Evolutionary conservation across 371 early-diverging fungal genomes (phyloP).

Genomic region (Zychaea mexicana): DNA sequence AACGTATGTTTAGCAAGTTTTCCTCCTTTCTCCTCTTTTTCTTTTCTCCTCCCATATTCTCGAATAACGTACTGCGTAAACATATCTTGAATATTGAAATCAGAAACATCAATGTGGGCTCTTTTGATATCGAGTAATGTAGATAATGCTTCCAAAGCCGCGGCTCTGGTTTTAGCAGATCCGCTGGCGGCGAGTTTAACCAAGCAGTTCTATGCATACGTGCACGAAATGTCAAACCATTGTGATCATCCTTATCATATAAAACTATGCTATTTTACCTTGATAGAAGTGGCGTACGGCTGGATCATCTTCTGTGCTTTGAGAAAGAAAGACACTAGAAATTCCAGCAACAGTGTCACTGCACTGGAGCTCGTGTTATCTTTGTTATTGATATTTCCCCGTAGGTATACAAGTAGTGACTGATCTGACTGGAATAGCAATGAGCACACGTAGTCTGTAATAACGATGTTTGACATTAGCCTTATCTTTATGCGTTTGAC

Average conservation of each 20-base stretch:
- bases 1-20: too few relatives aligned
- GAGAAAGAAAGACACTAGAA: slow-evolving; percentile 29
- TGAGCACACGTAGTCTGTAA: slow-evolving; percentile 39
- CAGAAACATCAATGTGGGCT: slow-evolving; percentile 16
- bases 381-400: slow-evolving; percentile 11
- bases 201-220: slow-evolving; percentile 17
- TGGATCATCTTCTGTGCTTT: slow-evolving; percentile 23
- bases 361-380: slow-evolving; percentile 22
- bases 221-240: too few relatives aligned
- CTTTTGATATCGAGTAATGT: slow-evolving; percentile 16
- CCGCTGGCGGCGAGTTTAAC: slow-evolving; percentile 8
- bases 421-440: slow-evolving; percentile 30
- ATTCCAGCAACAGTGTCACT: slow-evolving; percentile 21
- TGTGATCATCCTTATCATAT: too few relatives aligned
- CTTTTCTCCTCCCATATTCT: too few relatives aligned
- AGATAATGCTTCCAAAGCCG: slow-evolving; percentile 24
- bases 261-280: too few relatives aligned
- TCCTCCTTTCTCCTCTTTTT: too few relatives aligned
- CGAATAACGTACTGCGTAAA: slow-evolving; percentile 69
- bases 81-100: slow-evolving; percentile 63
- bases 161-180: slow-evolving; percentile 14
- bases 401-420: slow-evolving; percentile 28
- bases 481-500: background rate
- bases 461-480: background rate
- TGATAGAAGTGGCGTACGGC: slow-evolving; percentile 19